phyloP scores from a whole-genome alignment of 2,329 filamentous ascomycete species.

The Penicillium sp. region DNA sequence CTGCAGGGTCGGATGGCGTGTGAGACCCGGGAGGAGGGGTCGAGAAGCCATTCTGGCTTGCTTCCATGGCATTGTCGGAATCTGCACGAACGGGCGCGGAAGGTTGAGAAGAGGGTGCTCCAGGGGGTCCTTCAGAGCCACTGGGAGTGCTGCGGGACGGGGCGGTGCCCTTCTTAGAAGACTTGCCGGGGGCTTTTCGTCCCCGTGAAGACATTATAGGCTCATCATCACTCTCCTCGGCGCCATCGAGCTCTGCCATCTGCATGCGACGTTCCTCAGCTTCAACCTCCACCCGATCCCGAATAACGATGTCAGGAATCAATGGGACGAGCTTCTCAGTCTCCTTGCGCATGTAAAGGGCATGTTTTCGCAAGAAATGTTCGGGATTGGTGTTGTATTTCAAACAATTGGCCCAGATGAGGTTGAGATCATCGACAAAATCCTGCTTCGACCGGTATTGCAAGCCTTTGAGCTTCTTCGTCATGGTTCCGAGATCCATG shows the following conservation, averaged over 20 bases:
- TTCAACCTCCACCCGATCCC: conserved; percentile 90
- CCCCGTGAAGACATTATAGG: conserved; percentile 97
- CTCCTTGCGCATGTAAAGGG: conserved; percentile 93
- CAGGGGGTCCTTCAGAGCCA: conserved; percentile 72
- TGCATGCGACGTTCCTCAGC: conserved; percentile 77
- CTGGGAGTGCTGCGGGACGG: conserved; percentile 69
- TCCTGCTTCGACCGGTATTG: conserved; percentile 86
- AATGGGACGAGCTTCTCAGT: conserved; percentile 93
- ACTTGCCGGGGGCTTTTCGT: conserved; percentile 75
- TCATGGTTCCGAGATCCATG: conserved; percentile 97
- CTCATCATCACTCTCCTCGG: conserved; percentile 91
- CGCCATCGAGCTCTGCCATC: conserved; percentile 72
- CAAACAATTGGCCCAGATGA: conserved; percentile 96
- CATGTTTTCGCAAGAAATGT: conserved; percentile 85
- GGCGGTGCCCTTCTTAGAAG: conserved; percentile 58
- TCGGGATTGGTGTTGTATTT: conserved; percentile 89
- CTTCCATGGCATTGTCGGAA: conserved; percentile 69
- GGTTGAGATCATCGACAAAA: conserved; percentile 85
- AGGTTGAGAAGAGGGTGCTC: conserved; percentile 46
- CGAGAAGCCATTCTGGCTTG: conserved; percentile 74
- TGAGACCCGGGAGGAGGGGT: conserved; percentile 75
- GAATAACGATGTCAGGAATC: conserved; percentile 86
- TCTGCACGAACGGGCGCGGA: conserved; percentile 55
- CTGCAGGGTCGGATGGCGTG: conserved; percentile 70
- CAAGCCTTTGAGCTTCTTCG: conserved; percentile 85